Conservation (phyloP, 208 protist species). For the Trypanosoma platydactyli region DNA sequence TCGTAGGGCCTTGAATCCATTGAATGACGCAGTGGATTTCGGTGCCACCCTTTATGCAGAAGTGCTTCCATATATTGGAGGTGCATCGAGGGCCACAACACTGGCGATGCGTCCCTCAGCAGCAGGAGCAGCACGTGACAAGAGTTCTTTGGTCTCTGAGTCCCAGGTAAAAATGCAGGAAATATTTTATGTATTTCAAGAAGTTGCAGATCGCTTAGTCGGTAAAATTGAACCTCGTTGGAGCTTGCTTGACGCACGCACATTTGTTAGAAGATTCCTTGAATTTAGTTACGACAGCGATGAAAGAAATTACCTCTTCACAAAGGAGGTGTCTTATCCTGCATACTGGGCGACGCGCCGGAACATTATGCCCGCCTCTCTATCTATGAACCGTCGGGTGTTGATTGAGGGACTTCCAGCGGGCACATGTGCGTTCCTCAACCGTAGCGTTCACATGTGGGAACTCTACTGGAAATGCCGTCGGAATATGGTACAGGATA, state of each 20-base stretch:
- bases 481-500: constrained; percentile 39
- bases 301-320: constrained; percentile 44
- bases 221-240: constrained; percentile 58
- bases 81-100: background rate
- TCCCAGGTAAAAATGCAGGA: too few species aligned
- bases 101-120: background rate
- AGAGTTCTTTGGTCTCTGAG: too few species aligned
- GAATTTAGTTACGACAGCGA: constrained; percentile 36
- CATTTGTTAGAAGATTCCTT: constrained; percentile 60
- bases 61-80: constrained; percentile 44
- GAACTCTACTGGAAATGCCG: constrained; percentile 60
- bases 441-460: constrained; percentile 59
- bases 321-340: constrained; percentile 47
- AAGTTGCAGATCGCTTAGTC: constrained; percentile 59
- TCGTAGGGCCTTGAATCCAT: constrained; percentile 12
- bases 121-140: too few species aligned
- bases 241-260: constrained; percentile 52
- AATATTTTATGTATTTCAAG: constrained; percentile 40
- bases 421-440: constrained; percentile 39
- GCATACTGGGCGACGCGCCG: constrained; percentile 42
- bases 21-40: constrained; percentile 33
- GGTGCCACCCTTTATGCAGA: constrained; percentile 32
- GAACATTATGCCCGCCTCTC: constrained; percentile 31
- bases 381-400: constrained; percentile 33
- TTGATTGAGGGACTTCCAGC: constrained; percentile 28